Conservation (phyloP, 2,329 filamentous ascomycete genomes). For the Paracorniculantispora psalliotae region DNA sequence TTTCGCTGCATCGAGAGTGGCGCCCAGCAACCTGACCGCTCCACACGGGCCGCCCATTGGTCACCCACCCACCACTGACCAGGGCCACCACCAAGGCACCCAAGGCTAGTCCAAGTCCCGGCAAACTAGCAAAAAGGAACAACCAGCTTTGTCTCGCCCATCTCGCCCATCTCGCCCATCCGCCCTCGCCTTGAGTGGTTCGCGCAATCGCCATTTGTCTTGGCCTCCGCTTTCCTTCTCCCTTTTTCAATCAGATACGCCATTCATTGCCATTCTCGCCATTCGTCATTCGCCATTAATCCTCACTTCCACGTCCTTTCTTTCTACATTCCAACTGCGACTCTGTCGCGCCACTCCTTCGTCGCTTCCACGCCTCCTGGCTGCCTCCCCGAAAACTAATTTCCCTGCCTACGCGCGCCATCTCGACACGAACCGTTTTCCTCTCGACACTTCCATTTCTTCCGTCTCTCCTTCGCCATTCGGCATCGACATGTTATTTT, state of each 20-base stretch:
- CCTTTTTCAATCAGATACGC: neutral
- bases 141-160: neutral
- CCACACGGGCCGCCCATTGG: constrained; percentile 20
- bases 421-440: neutral
- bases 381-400: neutral
- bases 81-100: too few relatives aligned
- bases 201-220: neutral
- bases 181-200: neutral
- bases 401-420: neutral
- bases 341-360: neutral
- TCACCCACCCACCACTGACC: neutral
- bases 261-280: neutral
- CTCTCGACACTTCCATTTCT: neutral
- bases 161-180: constrained; percentile 6
- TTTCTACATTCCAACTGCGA: neutral
- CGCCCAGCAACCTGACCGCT: constrained; percentile 14
- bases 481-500: constrained; percentile 4
- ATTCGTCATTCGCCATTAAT: too few relatives aligned
- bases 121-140: constrained; percentile 1
- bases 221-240: constrained; percentile 2
- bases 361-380: neutral
- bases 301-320: neutral
- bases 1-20: neutral
- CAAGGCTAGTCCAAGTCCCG: too few relatives aligned
- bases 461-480: neutral